Evolutionary conservation across 768 basidiomycete genomes (phyloP).

Genomic region (Suillus sp.): DNA sequence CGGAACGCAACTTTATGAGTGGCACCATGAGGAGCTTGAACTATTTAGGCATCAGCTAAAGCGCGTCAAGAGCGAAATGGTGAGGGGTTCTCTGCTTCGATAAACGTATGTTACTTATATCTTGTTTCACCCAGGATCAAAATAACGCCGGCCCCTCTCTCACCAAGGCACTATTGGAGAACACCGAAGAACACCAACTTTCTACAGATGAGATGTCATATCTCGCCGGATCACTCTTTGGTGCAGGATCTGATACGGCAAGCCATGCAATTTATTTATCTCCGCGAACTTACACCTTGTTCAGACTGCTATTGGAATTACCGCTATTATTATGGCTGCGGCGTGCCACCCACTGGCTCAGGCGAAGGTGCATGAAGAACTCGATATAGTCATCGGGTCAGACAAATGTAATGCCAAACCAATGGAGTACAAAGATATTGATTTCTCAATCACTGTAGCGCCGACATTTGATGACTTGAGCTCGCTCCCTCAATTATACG

Average conservation of each 20-base stretch:
- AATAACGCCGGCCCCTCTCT: neutral
- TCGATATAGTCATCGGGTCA: neutral
- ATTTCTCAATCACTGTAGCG: neutral
- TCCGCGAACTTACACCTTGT: neutral
- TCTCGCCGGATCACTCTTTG: neutral
- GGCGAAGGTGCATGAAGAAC: neutral
- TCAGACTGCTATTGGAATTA: neutral
- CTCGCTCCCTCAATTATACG: neutral
- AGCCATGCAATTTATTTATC: neutral
- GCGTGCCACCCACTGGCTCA: neutral
- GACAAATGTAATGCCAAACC: neutral
- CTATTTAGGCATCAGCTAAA: conserved; percentile 50
- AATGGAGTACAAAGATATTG: neutral
- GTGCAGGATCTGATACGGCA: neutral
- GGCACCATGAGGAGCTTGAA: conserved; percentile 50
- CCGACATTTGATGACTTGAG: neutral
- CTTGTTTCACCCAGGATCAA: neutral
- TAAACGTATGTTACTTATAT: neutral
- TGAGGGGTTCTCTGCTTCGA: conserved; percentile 17
- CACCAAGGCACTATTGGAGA: neutral
- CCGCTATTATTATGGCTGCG: neutral
- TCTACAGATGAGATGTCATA: neutral
- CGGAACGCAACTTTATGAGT: conserved; percentile 50
- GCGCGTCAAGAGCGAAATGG: conserved; percentile 44
- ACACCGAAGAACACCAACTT: neutral